Base-by-base conservation (phyloP, 768 basidiomycete genomes). In the Termitomyces sp. region DNA sequence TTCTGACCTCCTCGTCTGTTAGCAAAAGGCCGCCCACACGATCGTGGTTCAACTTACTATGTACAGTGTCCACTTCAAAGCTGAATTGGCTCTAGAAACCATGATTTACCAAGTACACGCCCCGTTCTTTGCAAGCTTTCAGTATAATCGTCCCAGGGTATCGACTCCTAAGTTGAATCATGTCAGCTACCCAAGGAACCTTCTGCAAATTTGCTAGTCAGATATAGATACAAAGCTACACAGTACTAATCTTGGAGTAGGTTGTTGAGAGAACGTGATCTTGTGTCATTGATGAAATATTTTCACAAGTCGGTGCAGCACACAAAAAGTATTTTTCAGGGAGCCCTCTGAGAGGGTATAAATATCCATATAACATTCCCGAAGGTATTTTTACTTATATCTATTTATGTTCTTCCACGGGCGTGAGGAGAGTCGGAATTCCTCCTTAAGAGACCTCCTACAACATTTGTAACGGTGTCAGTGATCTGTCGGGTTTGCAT, bases 381-480 rank as follows among this genome's bases (percentile, higher is more conserved):
- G 8, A 31, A 22, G 36, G 36, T 39, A 18, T 39, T 15, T 39
- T 15, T 13, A 39, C 24, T 22, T 27, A 39, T 24, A 27, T 48
- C 47, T 15, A 36, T 41, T 24, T 48, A 58, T 55, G 49, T 30
- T 33, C 62, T 59, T 49, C 52, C 46, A 18, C 58, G 61, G 50
- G 63, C 34, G 20, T 62, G 61, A 18, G 69, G 61, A 37, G 68
- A 59, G 55, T 81, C 78, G 13, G 76, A 71, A 54, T 70, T 79
- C 51, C 81, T 78, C 46, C 90, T 80, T 59, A 88, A 77, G 33
- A 93, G 72, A 0, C 91, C 91, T 15, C 91, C 91, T 6, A 93
- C 86, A 15, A 92, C 92, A 63, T 85, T 90, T 8, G 89, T 83
- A 30, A 93, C 86, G 4, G 92, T 79, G 54, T 92, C 89, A 9